These are phyloP conservation scores for Narthecium ossifragum DNA, from an alignment of 106 monocot genomes.

Conservation along the genomic window DNA sequence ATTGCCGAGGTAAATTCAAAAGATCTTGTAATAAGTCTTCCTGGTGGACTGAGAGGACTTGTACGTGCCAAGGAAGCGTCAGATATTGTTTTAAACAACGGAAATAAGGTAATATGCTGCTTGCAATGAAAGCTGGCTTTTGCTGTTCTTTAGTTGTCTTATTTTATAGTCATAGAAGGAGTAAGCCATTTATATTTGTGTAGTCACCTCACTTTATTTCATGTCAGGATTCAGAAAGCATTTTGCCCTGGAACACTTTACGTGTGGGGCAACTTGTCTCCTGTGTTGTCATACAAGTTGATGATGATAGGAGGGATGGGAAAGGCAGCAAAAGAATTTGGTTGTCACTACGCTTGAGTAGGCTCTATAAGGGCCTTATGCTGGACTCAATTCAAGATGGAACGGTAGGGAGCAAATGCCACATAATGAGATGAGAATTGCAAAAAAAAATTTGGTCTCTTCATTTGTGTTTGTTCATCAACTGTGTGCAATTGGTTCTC, in stretches of 20 bases:
- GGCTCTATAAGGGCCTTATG: constrained; percentile 72
- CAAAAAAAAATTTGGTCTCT: background rate
- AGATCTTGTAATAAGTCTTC: constrained; percentile 88
- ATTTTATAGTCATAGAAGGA: too few species aligned
- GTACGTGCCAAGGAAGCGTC: constrained; percentile 73
- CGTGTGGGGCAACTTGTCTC: constrained; percentile 74
- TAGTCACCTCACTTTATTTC: too few species aligned
- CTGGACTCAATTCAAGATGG: constrained; percentile 83
- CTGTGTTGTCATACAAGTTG: constrained; percentile 61
- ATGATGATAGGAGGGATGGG: constrained; percentile 70
- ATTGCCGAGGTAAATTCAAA: constrained; percentile 75
- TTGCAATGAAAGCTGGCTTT: background rate
- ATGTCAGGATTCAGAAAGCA: constrained; percentile 58
- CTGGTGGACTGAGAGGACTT: constrained; percentile 85
- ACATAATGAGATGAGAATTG: background rate
- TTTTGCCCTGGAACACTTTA: constrained; percentile 38
- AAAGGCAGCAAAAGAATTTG: constrained; percentile 75
- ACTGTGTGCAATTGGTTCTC: too few species aligned
- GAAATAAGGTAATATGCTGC: constrained; percentile 62
- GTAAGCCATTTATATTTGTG: too few species aligned
- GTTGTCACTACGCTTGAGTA: constrained; percentile 64
- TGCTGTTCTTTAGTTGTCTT: too few species aligned
- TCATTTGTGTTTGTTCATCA: too few species aligned
- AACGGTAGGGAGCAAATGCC: too few species aligned
- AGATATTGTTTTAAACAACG: constrained; percentile 31